Evolutionary conservation across 164 flowering plant species (phyloP), one percentile per base, ranked within the genome.

Genomic region (Berberis thunbergii): DNA sequence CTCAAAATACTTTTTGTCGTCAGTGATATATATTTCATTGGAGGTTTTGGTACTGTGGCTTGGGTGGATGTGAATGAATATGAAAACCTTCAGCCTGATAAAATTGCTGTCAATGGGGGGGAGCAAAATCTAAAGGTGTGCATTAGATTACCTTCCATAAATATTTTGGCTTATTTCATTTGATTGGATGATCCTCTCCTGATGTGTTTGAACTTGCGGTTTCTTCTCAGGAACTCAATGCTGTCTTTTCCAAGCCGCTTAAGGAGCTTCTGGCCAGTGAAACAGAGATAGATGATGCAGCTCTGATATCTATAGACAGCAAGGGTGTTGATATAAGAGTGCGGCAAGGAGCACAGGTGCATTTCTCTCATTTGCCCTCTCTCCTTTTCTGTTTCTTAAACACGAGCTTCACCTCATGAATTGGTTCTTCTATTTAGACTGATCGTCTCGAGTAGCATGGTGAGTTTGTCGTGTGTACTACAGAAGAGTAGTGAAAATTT

Each of bases 11-110:
- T 46, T 65, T 10, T 67, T 72, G 57, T 57, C 54, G 26, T 57
- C 86, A 89, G 99, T 80, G 99, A 91, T 74, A 89, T 91, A 69
- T 95, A 91, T 72, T 95, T 95, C 73, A 89, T 89, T 67, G 99
- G 99, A 61, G 99, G 99, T 43, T 95, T 95, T 73, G 99, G 99
- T 43, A 95, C 99, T 44, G 97, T 95, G 74, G 97, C 99, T 54
- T 95, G 99, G 99, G 94, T 95, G 43, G 86, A 95, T 76, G 96
- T 91, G 59, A 84, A 86, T 73, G 97, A 95, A 78, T 95, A 89
- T 66, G 97, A 95, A 71, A 61, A 72, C 41, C 78, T 89, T 60
- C 73, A 78, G 58, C 97, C 99, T 56, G 99, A 95, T 76, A 89
- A 83, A 77, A 95, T 95, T 79, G 97, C 97, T 45, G 87, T 85